Evolutionary conservation across 1,139 yeast species (phyloP).

Genomic region (Taphrina populina): DNA sequence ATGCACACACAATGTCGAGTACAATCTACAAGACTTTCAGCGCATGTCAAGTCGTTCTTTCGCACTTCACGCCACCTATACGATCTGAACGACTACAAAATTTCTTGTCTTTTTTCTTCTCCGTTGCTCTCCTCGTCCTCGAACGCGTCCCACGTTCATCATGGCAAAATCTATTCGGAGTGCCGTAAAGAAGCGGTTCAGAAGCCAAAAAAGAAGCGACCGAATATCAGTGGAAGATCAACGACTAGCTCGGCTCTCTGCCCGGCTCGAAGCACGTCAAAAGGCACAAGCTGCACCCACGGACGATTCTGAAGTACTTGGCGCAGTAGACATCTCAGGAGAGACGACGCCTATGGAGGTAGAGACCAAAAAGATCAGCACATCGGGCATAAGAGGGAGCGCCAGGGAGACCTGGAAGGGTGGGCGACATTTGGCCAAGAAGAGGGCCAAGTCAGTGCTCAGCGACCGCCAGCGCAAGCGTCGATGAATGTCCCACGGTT

Average conservation of each 20-base stretch:
- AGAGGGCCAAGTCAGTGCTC: conserved; percentile 24
- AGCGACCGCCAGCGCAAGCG: conserved; percentile 18
- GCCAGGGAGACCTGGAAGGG: conserved; percentile 32
- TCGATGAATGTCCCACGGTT: too few relatives aligned
- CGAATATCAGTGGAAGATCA: conserved; percentile 28
- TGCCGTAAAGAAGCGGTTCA: conserved; percentile 29
- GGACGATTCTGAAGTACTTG: not conserved
- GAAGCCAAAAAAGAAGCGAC: conserved; percentile 24
- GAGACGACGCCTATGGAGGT: conserved; percentile 21
- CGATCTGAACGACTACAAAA: too few relatives aligned
- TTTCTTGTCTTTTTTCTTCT: not conserved
- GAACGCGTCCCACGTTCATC: not conserved
- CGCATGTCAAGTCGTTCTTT: too few relatives aligned
- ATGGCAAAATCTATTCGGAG: conserved; percentile 34
- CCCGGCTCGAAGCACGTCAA: conserved; percentile 21
- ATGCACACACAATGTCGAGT: too few relatives aligned
- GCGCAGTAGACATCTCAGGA: not conserved
- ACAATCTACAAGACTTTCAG: too few relatives aligned
- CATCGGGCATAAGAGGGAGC: conserved; percentile 26
- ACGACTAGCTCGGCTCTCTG: conserved; percentile 26
- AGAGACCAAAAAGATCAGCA: conserved; percentile 23
- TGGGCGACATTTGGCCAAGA: conserved; percentile 23
- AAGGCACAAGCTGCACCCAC: conserved; percentile 6
- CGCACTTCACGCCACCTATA: too few relatives aligned
- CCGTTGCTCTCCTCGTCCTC: not conserved